Base-by-base conservation (phyloP, 2,329 filamentous ascomycete species). In the Mycogone perniciosa region DNA sequence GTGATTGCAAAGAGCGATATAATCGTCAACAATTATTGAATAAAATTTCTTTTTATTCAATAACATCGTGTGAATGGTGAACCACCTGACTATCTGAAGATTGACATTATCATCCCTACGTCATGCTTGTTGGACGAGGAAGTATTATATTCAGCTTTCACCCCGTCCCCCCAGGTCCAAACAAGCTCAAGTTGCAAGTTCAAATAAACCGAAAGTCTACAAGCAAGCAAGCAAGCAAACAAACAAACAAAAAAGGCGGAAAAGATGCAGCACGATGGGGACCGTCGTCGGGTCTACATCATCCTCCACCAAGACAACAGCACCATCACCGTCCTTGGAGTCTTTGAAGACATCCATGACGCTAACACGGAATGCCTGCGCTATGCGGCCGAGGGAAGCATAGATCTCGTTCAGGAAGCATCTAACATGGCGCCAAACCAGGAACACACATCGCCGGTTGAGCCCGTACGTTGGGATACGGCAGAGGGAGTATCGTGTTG, bases 401-500 rank as follows among this genome's bases (percentile, higher is more conserved):
- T 66, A 38, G 55, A 53, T 9, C 44, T 59, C 34, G 39, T 57
- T 39, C 58, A 50, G 34, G 27, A 34, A 7, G 46, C 46, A n/a
- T 44, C 53, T 1, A 55, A 59, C 11, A 31, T 35, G 11, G 53
- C 52, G 6, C 56, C 54, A 13, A 56, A 53, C 29, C 46, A 48
- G 31, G 45, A 44, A 7, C 42, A 50, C 31, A 57, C 63, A 45
- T 44, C 54, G 6, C 56, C 60, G 13, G 29, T 56, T 31, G 56
- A 66, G 50, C 69, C 66, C 5, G 42, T 64, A 42, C 57, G 66
- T 48, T 71, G 68, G 68, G 61, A 67, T 13, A 61, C 64, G 13
- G 56, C 66, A 6, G 67, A 69, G 26, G 68, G 68, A 4, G 56
- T 58, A 39, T 56, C 64, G 7, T 68, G 64, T 48, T 71, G 68